phyloP scores from a whole-genome alignment of 2,329 filamentous ascomycete genomes.

The Aspergillus jensenii region DNA sequence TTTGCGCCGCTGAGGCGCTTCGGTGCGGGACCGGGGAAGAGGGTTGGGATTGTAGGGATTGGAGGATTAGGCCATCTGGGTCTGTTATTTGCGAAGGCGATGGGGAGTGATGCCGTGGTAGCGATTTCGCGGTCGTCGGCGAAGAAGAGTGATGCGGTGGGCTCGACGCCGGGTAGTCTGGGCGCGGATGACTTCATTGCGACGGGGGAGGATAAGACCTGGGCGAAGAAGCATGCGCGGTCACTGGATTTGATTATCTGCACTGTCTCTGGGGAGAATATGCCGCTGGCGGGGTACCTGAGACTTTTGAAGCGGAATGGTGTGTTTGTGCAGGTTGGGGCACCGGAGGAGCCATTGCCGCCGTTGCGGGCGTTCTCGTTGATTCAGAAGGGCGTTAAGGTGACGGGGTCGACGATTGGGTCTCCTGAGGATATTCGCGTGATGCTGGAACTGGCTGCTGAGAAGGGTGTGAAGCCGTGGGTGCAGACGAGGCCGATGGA shows the following conservation, averaged over 20 bases:
- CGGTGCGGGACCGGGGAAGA: slow-evolving; percentile 67
- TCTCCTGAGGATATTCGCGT: slow-evolving; percentile 42
- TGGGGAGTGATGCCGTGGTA: slow-evolving; percentile 64
- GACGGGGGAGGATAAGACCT: slow-evolving; percentile 57
- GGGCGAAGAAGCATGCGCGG: slow-evolving; percentile 49
- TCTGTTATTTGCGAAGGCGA: slow-evolving; percentile 67
- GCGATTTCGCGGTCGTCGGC: slow-evolving; percentile 53
- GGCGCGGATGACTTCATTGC: slow-evolving; percentile 59
- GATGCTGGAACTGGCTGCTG: slow-evolving; percentile 45
- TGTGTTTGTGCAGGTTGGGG: slow-evolving; percentile 65
- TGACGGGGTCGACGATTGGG: slow-evolving; percentile 51
- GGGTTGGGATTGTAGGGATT: slow-evolving; percentile 69
- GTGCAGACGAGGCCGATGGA: slow-evolving; percentile 42
- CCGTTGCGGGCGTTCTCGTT: slow-evolving; percentile 58
- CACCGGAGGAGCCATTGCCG: slow-evolving; percentile 60
- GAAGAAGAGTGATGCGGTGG: slow-evolving; percentile 53
- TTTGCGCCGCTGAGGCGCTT: slow-evolving; percentile 68
- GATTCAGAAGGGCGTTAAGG: slow-evolving; percentile 55
- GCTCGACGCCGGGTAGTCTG: slow-evolving; percentile 35
- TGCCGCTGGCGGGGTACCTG: slow-evolving; percentile 65
- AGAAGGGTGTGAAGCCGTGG: slow-evolving; percentile 46
- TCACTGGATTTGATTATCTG: slow-evolving; percentile 57
- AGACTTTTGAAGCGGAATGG: slow-evolving; percentile 59
- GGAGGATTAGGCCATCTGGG: slow-evolving; percentile 75
- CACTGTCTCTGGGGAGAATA: slow-evolving; percentile 59